Percentiles rank a stretch among this genome's conserved stretches.
Evolutionary conservation across 805 yeast genomes (phyloP).

Genomic region (Pichia deserticola): DNA sequence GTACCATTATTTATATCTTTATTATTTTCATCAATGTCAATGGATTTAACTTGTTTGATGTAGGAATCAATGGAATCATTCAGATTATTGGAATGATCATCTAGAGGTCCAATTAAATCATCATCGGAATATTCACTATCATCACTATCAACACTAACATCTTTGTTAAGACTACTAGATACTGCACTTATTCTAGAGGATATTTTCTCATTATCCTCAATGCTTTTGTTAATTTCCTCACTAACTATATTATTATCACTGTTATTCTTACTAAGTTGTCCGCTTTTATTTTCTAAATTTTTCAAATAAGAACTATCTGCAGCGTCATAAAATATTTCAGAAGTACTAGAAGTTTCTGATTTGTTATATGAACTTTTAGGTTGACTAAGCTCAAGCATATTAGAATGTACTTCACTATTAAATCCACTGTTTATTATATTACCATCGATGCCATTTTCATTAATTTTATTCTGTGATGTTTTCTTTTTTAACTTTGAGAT

Average conservation of each 20-base stretch:
- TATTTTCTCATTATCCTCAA: too few species aligned
- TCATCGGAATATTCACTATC: background rate
- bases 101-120: conserved; percentile 1
- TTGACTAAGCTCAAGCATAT: background rate
- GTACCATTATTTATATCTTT: background rate
- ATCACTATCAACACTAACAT: too few species aligned
- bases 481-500: conserved; percentile 6
- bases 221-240: too few species aligned
- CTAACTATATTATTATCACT: too few species aligned
- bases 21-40: background rate
- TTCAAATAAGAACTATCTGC: background rate
- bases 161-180: background rate
- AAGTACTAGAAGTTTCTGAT: conserved; percentile 7
- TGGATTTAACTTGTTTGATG: background rate
- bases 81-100: background rate
- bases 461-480: too few species aligned
- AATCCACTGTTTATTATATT: too few species aligned
- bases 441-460: too few species aligned
- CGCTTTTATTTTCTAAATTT: background rate
- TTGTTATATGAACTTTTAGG: too few species aligned
- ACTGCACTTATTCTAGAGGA: too few species aligned
- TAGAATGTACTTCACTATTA: background rate
- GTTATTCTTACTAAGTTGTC: too few species aligned
- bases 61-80: background rate
- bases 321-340: conserved; percentile 7